Base-by-base conservation (phyloP, 2,329 filamentous ascomycete genomes). In the Nemania sp. region DNA sequence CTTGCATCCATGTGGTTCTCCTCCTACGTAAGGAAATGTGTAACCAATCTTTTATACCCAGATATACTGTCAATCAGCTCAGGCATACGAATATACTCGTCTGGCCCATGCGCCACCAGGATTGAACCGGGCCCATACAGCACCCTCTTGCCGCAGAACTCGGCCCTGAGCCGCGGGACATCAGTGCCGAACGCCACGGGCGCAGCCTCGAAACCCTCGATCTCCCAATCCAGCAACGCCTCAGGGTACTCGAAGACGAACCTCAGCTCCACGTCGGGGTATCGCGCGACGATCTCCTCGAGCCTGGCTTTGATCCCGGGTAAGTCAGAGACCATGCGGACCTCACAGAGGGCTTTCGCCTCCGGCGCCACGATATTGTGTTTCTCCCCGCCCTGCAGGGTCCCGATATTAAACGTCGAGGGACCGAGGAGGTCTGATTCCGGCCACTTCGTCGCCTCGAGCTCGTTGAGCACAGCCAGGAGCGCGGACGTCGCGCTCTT, bases 81-180 rank as follows among this genome's bases (percentile, higher is more conserved):
- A 6, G 57, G 56, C 2, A 72, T 60, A 3, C 61, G 54, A 11
- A 74, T 68, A 19, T 66, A 66, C 60, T 75, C 72, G 50, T 71
- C 66, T 2, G 68, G 66, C 5, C 71, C 70, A 54, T 75, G 73
- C 1, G 73, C 73, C 0, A 71, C 67, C 5, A 71, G 50, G 41
- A 75, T 75, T 3, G 70, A 70, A 0, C 72, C 73, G 2, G 72
- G 73, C 0, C 72, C 72, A 47, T 74, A 75, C 28, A 75, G 54
- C 5, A 72, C 67, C 23, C 68, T 70, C 33, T 66, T 72, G 33
- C 66, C 61, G 14, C 54, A 57, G 6, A 46, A 26, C 41, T 64
- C 51, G 39, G 66, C 57, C 43, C 61, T 64, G 1, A 74, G 62
- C 5, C 71, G 64, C 5, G 72, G 73, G 2, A 72, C 66, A 30